Evolutionary conservation across 176 grass and related monocot species (phyloP).

Genomic region (Paspalum notatum): DNA sequence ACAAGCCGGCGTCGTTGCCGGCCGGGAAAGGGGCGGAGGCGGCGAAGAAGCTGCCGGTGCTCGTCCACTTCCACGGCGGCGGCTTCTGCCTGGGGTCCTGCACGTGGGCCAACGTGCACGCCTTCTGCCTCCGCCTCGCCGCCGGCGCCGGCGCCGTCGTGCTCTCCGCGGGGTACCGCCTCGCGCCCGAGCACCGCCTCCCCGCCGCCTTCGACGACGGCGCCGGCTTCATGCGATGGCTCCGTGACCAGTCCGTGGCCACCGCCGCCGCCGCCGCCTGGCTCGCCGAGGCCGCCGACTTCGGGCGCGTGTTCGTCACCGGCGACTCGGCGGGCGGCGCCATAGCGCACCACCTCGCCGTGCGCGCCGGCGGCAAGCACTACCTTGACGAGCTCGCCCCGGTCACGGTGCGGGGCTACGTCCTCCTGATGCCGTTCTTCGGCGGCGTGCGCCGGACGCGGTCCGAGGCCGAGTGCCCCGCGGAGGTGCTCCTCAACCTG

Average conservation of each 20-base stretch:
- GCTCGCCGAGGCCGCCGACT: slow-evolving; percentile 65
- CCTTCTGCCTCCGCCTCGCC: slow-evolving; percentile 76
- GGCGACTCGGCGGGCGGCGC: slow-evolving; percentile 79
- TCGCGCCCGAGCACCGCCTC: slow-evolving; percentile 77
- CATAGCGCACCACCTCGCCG: slow-evolving; percentile 76
- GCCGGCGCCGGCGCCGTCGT: slow-evolving; percentile 59
- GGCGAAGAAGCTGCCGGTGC: slow-evolving; percentile 43
- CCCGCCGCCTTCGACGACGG: slow-evolving; percentile 64
- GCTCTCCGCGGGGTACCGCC: slow-evolving; percentile 75
- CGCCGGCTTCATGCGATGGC: slow-evolving; percentile 46
- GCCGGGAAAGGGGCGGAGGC: neutral
- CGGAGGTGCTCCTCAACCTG: slow-evolving; percentile 60
- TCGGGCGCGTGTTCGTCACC: slow-evolving; percentile 66
- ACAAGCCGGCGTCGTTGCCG: slow-evolving; percentile 39
- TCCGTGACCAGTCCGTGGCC: neutral
- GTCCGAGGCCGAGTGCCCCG: slow-evolving; percentile 66
- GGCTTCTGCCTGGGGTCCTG: slow-evolving; percentile 88
- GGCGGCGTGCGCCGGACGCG: slow-evolving; percentile 51
- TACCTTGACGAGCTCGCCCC: neutral
- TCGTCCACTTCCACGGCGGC: slow-evolving; percentile 82
- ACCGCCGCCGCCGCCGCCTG: slow-evolving; percentile 4
- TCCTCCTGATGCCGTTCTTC: slow-evolving; percentile 90
- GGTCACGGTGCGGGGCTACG: slow-evolving; percentile 40
- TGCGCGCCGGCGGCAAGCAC: neutral
- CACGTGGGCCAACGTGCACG: slow-evolving; percentile 77